Evolutionary conservation across 139 green algal genomes (phyloP).

Genomic region (Mesotaenium endlicherianum): DNA sequence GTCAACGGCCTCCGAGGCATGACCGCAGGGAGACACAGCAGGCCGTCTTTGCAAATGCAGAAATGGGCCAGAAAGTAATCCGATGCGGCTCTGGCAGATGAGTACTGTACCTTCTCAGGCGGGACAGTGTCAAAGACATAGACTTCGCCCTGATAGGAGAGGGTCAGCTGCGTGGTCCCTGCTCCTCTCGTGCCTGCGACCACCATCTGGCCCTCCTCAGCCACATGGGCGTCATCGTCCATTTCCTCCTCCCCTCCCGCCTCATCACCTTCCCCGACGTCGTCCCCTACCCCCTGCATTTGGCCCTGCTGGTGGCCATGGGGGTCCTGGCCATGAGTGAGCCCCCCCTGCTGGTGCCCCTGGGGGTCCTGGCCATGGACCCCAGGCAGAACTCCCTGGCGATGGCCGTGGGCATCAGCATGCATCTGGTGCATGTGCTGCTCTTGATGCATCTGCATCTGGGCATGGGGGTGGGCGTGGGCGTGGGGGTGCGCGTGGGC

Average conservation of each 20-base stretch:
- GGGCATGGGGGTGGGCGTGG: constrained; percentile 1
- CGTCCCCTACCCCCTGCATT: constrained; percentile 14
- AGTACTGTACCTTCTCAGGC: constrained; percentile 32
- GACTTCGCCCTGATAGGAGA: constrained; percentile 45
- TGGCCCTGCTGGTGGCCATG: not conserved
- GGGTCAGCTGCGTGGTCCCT: constrained; percentile 26
- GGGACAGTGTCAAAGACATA: constrained; percentile 46
- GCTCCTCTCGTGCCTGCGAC: not conserved
- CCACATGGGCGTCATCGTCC: constrained; percentile 5
- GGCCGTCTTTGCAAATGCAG: not conserved
- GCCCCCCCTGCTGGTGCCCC: too few relatives aligned
- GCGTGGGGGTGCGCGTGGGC: not conserved
- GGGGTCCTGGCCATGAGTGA: not conserved
- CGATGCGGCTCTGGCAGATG: not conserved
- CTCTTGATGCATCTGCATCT: too few relatives aligned
- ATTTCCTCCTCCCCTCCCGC: constrained; percentile 5
- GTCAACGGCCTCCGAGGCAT: too few relatives aligned
- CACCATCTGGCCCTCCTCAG: not conserved
- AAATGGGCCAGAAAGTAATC: not conserved
- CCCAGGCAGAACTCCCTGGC: too few relatives aligned
- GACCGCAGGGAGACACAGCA: too few relatives aligned
- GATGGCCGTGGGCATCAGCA: not conserved
- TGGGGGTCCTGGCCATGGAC: too few relatives aligned
- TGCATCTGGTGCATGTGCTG: not conserved
- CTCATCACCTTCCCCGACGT: constrained; percentile 11